Percentiles rank a stretch among this genome's conserved stretches.
Conservation (phyloP, 2,329 filamentous ascomycete genomes). For the Alternaria triticimaculans region DNA sequence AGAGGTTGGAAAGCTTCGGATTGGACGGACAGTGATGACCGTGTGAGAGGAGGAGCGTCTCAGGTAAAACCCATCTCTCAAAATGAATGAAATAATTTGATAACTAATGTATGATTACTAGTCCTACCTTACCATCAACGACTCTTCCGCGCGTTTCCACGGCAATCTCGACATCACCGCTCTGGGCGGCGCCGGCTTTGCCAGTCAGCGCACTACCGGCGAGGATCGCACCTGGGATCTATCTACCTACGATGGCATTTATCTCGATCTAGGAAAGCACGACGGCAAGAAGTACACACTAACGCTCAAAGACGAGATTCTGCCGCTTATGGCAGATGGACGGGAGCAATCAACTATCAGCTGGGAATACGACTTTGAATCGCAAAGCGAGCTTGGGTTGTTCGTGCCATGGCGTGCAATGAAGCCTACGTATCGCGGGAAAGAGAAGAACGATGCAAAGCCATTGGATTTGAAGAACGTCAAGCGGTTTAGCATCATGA, state of each 20-base stretch:
- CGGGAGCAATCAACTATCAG: slow-evolving; percentile 74
- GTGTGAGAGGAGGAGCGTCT: slow-evolving; percentile 76
- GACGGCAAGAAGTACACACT: slow-evolving; percentile 76
- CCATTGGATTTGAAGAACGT: slow-evolving; percentile 66
- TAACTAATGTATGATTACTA: slow-evolving; percentile 4
- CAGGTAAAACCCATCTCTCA: slow-evolving; percentile 45
- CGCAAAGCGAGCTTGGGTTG: slow-evolving; percentile 43
- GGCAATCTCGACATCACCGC: slow-evolving; percentile 75
- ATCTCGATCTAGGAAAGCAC: slow-evolving; percentile 59
- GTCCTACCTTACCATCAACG: slow-evolving; percentile 57
- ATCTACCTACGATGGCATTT: slow-evolving; percentile 66
- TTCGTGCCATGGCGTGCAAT: slow-evolving; percentile 70
- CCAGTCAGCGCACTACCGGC: slow-evolving; percentile 72
- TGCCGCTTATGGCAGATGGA: slow-evolving; percentile 65
- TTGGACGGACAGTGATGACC: slow-evolving; percentile 76
- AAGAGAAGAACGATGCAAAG: slow-evolving; percentile 65
- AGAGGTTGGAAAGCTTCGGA: slow-evolving; percentile 66
- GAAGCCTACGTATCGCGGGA: slow-evolving; percentile 75
- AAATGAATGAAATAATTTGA: not conserved
- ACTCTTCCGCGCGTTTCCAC: slow-evolving; percentile 61
- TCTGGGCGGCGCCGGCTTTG: slow-evolving; percentile 82
- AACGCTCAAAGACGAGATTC: slow-evolving; percentile 73
- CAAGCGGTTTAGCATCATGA: slow-evolving; percentile 77
- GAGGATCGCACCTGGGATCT: slow-evolving; percentile 69
- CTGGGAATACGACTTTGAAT: slow-evolving; percentile 66